These are phyloP conservation scores for Odonthalia washingtoniensis DNA, from an alignment of 31 red algal genomes.

Conservation along the genomic window DNA sequence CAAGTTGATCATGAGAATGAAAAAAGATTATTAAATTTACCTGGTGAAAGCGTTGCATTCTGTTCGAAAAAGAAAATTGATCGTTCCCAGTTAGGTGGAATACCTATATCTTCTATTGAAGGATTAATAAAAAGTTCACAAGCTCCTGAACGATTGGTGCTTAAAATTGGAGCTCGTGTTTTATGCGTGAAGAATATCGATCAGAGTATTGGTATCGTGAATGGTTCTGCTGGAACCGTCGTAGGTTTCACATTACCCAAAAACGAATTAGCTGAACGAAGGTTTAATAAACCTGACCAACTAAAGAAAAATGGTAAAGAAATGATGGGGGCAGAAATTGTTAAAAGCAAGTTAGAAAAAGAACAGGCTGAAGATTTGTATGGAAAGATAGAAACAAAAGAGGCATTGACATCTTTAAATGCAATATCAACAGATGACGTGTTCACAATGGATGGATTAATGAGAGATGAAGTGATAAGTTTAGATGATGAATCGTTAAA, in stretches of 20 bases:
- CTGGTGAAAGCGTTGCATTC: neutral
- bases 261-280: neutral
- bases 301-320: conserved; percentile 14
- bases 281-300: conserved; percentile 7
- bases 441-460: conserved; percentile 9
- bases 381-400: too few relatives aligned
- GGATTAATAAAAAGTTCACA: neutral
- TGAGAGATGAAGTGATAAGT: conserved; percentile 25
- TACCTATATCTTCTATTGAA: neutral
- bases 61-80: neutral
- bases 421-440: too few relatives aligned
- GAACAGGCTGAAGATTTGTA: too few relatives aligned
- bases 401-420: too few relatives aligned
- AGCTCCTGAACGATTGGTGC: neutral
- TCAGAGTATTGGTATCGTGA: conserved; percentile 33
- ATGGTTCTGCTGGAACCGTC: conserved; percentile 46
- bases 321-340: neutral
- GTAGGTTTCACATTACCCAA: conserved; percentile 28
- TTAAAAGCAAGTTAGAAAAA: neutral
- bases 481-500: conserved; percentile 12
- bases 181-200: conserved; percentile 58
- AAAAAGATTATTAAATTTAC: neutral
- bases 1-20: conserved; percentile 29
- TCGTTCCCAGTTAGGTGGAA: neutral
- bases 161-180: conserved; percentile 28